A percentile compares a stretch with the other conserved stretches of the same genome.
phyloP scores from a whole-genome alignment of 1,139 yeast species.

The Suhomyces chickasaworum region DNA sequence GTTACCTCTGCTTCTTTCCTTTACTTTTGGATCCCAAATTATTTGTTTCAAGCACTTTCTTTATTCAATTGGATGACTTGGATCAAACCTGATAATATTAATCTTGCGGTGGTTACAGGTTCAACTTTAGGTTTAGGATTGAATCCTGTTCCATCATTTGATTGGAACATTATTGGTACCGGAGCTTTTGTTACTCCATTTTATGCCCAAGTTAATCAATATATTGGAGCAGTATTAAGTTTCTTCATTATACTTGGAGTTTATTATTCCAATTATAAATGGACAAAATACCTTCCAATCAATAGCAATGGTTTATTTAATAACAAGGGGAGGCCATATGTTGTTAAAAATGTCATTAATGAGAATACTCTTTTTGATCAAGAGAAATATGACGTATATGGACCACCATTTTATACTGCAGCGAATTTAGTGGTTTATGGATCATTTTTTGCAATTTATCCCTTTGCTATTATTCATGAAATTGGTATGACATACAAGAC shows the following conservation, averaged over 20 bases:
- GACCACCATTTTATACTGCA: conserved; percentile 49
- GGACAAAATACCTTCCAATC: conserved; percentile 23
- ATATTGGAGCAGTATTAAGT: conserved; percentile 37
- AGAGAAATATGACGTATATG: conserved; percentile 26
- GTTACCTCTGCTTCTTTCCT: conserved; percentile 18
- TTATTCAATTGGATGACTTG: conserved; percentile 26
- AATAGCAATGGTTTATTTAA: conserved; percentile 18
- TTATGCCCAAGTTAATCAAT: conserved; percentile 40
- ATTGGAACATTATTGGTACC: conserved; percentile 19
- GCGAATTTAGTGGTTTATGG: conserved; percentile 47
- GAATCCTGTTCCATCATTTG: conserved; percentile 23
- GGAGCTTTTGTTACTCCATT: conserved; percentile 17
- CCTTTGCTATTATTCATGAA: conserved; percentile 19
- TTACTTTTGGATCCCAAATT: conserved; percentile 24
- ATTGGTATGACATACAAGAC: conserved; percentile 14
- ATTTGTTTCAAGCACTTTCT: conserved; percentile 20
- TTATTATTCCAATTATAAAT: conserved; percentile 25
- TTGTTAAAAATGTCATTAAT: conserved; percentile 18
- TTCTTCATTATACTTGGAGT: conserved; percentile 35
- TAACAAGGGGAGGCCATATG: conserved; percentile 20
- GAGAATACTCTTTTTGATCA: conserved; percentile 19
- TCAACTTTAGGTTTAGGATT: conserved; percentile 20
- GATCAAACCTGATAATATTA: conserved; percentile 23
- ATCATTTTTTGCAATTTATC: conserved; percentile 29
- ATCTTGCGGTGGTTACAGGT: conserved; percentile 22